These are phyloP conservation scores for Crithidia brevicula DNA, from an alignment of 208 protist species.

Conservation along the genomic window DNA sequence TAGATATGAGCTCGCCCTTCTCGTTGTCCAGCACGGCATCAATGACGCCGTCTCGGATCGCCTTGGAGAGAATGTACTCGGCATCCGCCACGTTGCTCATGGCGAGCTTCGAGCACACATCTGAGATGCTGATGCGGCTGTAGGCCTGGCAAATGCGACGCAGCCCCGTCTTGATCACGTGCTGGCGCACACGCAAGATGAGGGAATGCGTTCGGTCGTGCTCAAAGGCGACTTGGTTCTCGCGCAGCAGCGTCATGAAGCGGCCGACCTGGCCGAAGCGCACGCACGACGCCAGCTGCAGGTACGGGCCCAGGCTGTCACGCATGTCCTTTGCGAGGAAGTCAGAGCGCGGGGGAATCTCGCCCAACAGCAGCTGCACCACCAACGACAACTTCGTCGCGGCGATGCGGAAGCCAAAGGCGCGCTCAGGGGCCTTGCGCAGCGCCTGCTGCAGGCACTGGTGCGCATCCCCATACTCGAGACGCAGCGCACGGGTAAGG, in stretches of 20 bases:
- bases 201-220: slow-evolving; percentile 96
- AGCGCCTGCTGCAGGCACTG: slow-evolving; percentile 94
- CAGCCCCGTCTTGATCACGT: slow-evolving; percentile 98
- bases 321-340: slow-evolving; percentile 90
- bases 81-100: slow-evolving; percentile 96
- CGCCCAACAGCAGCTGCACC: slow-evolving; percentile 97
- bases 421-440: slow-evolving; percentile 96
- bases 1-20: slow-evolving; percentile 92
- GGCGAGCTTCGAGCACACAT: slow-evolving; percentile 96
- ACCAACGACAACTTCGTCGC: slow-evolving; percentile 96
- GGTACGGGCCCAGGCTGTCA: slow-evolving; percentile 93
- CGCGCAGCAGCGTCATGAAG: slow-evolving; percentile 94
- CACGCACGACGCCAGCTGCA: slow-evolving; percentile 95
- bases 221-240: slow-evolving; percentile 90
- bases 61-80: slow-evolving; percentile 98
- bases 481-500: slow-evolving; percentile 95
- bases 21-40: slow-evolving; percentile 96
- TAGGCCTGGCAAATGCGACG: slow-evolving; percentile 97
- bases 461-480: slow-evolving; percentile 96
- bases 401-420: slow-evolving; percentile 93
- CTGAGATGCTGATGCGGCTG: slow-evolving; percentile 96
- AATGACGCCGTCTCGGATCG: slow-evolving; percentile 97
- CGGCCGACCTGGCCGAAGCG: slow-evolving; percentile 94
- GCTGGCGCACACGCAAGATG: slow-evolving; percentile 96
- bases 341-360: slow-evolving; percentile 96